These are phyloP conservation scores for Aspergillus sp. DNA, from an alignment of 2,329 filamentous ascomycete genomes.

Conservation along the genomic window DNA sequence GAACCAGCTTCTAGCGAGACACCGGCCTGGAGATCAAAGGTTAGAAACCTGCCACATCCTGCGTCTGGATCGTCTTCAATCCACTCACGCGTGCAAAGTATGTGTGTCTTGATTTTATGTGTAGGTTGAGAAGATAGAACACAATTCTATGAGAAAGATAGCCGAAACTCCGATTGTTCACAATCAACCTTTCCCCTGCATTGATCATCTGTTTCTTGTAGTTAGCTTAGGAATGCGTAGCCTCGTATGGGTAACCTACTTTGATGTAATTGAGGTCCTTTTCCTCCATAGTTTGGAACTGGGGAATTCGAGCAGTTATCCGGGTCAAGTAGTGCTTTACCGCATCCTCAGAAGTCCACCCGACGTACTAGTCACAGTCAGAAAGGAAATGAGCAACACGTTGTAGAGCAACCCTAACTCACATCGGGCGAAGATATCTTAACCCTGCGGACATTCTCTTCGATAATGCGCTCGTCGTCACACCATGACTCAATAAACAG, in stretches of 20 bases:
- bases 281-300: conserved; percentile 96
- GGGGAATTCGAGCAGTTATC: conserved; percentile 88
- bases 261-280: conserved; percentile 95
- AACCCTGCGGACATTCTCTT: conserved; percentile 94
- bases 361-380: conserved; percentile 65
- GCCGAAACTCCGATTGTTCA: conserved; percentile 96
- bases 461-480: conserved; percentile 87
- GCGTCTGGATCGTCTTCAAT: not conserved
- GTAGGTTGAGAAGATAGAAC: conserved; percentile 95
- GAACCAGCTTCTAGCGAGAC: conserved; percentile 84
- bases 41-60: conserved; percentile 11
- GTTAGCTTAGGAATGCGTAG: conserved; percentile 10
- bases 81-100: conserved; percentile 74
- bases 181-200: conserved; percentile 85
- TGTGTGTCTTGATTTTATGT: conserved; percentile 91
- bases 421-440: conserved; percentile 97
- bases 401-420: conserved; percentile 35
- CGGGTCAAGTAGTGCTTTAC: conserved; percentile 87
- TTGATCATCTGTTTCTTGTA: conserved; percentile 74
- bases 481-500: conserved; percentile 96
- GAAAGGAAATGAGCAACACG: conserved; percentile 9
- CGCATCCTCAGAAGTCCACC: conserved; percentile 88
- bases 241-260: conserved; percentile 27
- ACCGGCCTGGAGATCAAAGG: conserved; percentile 56
- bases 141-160: conserved; percentile 97